Base-by-base conservation (phyloP, 257 asterid species). In the Gynochthodes officinalis region DNA sequence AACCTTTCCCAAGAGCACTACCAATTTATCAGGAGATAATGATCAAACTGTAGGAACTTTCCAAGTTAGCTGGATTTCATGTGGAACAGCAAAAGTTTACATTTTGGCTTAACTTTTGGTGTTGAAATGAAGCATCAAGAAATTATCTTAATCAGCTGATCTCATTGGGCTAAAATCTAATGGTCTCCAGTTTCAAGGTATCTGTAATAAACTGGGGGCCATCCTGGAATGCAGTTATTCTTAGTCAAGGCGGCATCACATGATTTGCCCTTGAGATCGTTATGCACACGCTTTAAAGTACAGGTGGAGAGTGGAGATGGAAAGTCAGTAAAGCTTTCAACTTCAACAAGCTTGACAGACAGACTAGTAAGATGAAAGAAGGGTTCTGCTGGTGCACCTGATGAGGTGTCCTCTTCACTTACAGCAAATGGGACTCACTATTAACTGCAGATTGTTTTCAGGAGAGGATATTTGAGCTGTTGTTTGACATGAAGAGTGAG, bases 391-490 rank as follows among this genome's bases (percentile, higher is more conserved):
- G 33, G 0, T 2, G 52, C 52, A 46, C 19, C 19, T 11, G 13
- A 46, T 0, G 2, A 46, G 18, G 52, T 46, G 16, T 46, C 18
- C 7, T 14, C 40, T 58, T 27, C 33, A 58, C 40, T 61, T 10
- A 61, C 42, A 21, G 67, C 67, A 61, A 61, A 4, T 61, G 27
- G 43, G 4, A 61, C n/a, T 1, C 43, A 61, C 13, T 21, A 61
- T 5, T 61, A 61, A 18, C 5, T 61, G 67, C 44, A 32, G 44
- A 19, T 62, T 62, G 67, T 33, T 60, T n/a, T 62, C 67, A 33
- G 3, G 12, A 32, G 23, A 32, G 65, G 65, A 62, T 7, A 62
- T 21, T 16, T 7, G 28, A 7, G 8, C 11, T 15, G 64, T 62
- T 62, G 48, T 62, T 62, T 60, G 32, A 16, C 66, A 32, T 60